phyloP scores from a whole-genome alignment of 345 rosid species.

The Cardiospermum halicacabum region DNA sequence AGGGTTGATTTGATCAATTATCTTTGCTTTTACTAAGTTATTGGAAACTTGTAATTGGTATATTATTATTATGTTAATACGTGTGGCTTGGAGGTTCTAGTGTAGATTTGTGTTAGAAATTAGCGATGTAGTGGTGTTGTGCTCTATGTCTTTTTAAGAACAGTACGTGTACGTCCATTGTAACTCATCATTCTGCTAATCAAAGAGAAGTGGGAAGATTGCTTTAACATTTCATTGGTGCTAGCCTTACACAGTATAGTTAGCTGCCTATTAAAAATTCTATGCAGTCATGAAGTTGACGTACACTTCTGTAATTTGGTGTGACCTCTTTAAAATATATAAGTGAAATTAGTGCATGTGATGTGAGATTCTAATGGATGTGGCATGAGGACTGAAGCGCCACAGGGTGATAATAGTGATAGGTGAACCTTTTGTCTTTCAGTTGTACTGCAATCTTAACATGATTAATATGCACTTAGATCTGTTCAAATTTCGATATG shows the following conservation, averaged over 20 bases:
- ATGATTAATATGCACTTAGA: too few relatives aligned
- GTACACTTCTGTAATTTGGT: neutral
- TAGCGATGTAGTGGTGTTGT: neutral
- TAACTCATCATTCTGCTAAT: neutral
- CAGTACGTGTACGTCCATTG: too few relatives aligned
- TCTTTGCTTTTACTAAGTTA: neutral
- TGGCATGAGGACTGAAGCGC: neutral
- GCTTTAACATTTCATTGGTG: neutral
- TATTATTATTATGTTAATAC: neutral
- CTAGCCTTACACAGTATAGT: neutral
- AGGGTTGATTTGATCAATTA: neutral
- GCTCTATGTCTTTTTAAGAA: too few relatives aligned
- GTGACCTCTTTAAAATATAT: neutral
- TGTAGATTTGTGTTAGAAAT: neutral
- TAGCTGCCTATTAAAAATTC: conserved; percentile 4
- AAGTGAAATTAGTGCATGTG: neutral
- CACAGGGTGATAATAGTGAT: too few relatives aligned
- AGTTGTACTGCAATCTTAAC: too few relatives aligned
- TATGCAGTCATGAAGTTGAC: neutral
- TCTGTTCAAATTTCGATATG: too few relatives aligned
- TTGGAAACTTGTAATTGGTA: too few relatives aligned
- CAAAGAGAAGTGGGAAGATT: neutral
- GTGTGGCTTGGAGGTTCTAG: neutral
- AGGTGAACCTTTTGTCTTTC: too few relatives aligned
- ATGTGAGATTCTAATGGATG: neutral